A percentile compares a stretch with the other conserved stretches of the same genome.
Conservation (phyloP, 768 basidiomycete species). For the Mycena floridula region DNA sequence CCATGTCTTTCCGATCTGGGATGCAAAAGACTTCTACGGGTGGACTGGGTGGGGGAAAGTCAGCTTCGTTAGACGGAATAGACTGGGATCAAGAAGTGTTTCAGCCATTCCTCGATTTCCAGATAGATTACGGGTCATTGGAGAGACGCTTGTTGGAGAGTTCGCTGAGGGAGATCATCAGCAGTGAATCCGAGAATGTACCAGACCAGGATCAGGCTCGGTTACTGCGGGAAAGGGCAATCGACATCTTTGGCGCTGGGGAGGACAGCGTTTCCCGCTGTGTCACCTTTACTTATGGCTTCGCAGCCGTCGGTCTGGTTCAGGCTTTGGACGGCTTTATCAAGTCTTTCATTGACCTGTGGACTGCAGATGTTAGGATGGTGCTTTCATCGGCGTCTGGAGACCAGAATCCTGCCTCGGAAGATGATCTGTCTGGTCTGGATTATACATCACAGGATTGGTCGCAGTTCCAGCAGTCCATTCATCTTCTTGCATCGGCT, state of each 20-base stretch:
- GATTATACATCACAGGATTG: slow-evolving; percentile 91
- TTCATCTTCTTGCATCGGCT: slow-evolving; percentile 81
- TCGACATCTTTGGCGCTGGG: slow-evolving; percentile 68
- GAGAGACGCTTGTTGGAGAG: slow-evolving; percentile 70
- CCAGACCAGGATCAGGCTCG: slow-evolving; percentile 48
- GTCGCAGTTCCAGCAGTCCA: slow-evolving; percentile 73
- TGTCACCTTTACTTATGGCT: slow-evolving; percentile 82
- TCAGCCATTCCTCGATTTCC: slow-evolving; percentile 91
- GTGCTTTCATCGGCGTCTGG: slow-evolving; percentile 22
- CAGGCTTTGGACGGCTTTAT: slow-evolving; percentile 70
- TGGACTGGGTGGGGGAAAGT: slow-evolving; percentile 14
- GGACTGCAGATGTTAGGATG: slow-evolving; percentile 46
- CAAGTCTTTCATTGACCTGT: slow-evolving; percentile 60
- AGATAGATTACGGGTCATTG: slow-evolving; percentile 74
- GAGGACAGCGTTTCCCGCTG: slow-evolving; percentile 79
- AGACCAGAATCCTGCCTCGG: slow-evolving; percentile 25
- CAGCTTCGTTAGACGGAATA: slow-evolving; percentile 27
- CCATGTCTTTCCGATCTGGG: slow-evolving; percentile 53
- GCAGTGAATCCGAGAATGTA: slow-evolving; percentile 32
- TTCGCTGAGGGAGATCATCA: slow-evolving; percentile 42
- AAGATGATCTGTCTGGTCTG: slow-evolving; percentile 66
- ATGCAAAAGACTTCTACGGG: slow-evolving; percentile 24
- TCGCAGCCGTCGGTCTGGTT: slow-evolving; percentile 70
- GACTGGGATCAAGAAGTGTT: slow-evolving; percentile 93
- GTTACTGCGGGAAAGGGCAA: slow-evolving; percentile 64